Conservation (phyloP, 1,284 basidiomycete genomes). For the Flammula alnicola region DNA sequence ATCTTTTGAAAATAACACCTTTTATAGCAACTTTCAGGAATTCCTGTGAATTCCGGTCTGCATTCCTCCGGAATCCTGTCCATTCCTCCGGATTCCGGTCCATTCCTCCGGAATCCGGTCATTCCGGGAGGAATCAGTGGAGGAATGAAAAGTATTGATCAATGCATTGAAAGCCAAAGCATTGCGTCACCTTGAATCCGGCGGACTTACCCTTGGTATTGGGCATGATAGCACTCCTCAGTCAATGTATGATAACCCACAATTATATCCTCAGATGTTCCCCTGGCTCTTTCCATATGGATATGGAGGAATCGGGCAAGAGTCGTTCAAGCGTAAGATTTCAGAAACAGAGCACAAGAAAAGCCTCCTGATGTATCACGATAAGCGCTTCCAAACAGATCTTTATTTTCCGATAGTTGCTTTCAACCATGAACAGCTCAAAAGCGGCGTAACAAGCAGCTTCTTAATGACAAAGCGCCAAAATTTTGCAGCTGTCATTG, state of each 20-base stretch:
- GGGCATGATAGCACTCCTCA: constrained; percentile 25
- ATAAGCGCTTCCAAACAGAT: constrained; percentile 33
- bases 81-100: too few relatives aligned
- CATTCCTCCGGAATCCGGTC: too few relatives aligned
- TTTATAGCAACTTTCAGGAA: too few relatives aligned
- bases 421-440: constrained; percentile 41
- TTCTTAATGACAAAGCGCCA: constrained; percentile 22
- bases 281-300: constrained; percentile 47
- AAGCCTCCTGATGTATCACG: constrained; percentile 32
- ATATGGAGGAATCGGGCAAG: constrained; percentile 33
- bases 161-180: constrained; percentile 27
- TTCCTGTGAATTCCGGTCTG: too few relatives aligned
- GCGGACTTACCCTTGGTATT: constrained; percentile 26
- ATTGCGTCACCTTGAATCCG: constrained; percentile 25
- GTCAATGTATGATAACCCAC: constrained; percentile 37
- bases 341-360: constrained; percentile 28
- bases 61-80: too few relatives aligned
- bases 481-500: constrained; percentile 27
- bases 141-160: constrained; percentile 17
- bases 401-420: constrained; percentile 38
- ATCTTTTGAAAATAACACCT: too few relatives aligned
- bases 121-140: constrained; percentile 35
- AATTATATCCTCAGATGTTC: constrained; percentile 39
- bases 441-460: constrained; percentile 18
- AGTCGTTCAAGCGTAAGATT: constrained; percentile 8